A percentile compares a stretch with the other conserved stretches of the same genome.
These are phyloP conservation scores for Pseudogymnoascus sp. DNA, from an alignment of 2,329 filamentous ascomycete genomes.

Conservation along the genomic window DNA sequence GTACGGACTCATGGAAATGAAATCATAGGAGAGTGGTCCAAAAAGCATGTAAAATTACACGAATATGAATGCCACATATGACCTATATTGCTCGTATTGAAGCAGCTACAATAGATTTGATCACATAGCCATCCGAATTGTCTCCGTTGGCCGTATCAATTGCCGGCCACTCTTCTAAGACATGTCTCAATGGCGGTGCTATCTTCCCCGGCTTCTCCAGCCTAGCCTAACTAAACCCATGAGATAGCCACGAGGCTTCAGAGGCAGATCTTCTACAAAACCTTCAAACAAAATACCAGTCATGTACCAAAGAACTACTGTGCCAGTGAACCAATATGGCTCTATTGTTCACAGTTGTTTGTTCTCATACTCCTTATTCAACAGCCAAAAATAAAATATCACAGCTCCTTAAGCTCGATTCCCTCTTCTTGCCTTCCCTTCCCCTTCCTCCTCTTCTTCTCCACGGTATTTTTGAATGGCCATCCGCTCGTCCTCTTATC, in stretches of 20 bases:
- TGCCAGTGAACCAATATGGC: background rate
- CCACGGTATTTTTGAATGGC: constrained; percentile 53
- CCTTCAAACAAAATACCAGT: background rate
- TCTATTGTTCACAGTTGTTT: background rate
- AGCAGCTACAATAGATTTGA: background rate
- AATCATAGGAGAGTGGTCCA: constrained; percentile 3
- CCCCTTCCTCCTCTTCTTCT: constrained; percentile 24
- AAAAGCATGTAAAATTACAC: constrained; percentile 9
- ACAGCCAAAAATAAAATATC: background rate
- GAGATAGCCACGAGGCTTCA: background rate
- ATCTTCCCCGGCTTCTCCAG: background rate
- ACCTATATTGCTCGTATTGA: background rate
- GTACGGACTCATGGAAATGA: constrained; percentile 10
- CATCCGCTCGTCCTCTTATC: constrained; percentile 60
- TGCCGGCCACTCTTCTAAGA: background rate
- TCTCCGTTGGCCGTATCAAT: background rate
- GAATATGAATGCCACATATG: constrained; percentile 10
- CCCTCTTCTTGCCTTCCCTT: background rate
- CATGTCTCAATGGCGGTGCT: background rate
- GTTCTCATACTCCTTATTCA: background rate
- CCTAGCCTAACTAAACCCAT: background rate
- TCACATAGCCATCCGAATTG: background rate
- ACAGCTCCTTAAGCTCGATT: constrained; percentile 3
- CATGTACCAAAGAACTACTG: background rate
- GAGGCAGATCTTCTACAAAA: background rate